Conservation (phyloP, 2,329 filamentous ascomycete genomes). For the Aspergillus novofumigatus region DNA sequence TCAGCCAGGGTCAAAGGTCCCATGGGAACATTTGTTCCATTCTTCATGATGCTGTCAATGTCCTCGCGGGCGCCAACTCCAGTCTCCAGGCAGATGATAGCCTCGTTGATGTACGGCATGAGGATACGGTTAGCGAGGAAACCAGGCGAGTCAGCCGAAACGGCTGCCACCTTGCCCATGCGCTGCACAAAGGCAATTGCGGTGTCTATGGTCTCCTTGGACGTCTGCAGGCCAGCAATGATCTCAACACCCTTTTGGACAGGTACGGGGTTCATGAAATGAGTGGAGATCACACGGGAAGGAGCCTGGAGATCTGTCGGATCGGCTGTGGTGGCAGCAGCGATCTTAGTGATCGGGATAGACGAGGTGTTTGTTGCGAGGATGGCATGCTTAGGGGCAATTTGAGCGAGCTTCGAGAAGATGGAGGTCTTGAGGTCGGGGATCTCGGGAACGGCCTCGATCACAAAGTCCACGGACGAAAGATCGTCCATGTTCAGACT, state of each 20-base stretch:
- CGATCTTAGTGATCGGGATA: conserved; percentile 94
- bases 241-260: conserved; percentile 97
- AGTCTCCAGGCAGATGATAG: conserved; percentile 91
- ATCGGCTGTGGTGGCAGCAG: conserved; percentile 74
- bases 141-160: conserved; percentile 83
- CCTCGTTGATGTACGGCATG: conserved; percentile 99
- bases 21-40: conserved; percentile 98
- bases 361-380: conserved; percentile 98
- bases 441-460: conserved; percentile 95
- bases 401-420: conserved; percentile 74
- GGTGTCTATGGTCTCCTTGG: conserved; percentile 71
- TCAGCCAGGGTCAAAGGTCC: conserved; percentile 89
- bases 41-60: conserved; percentile 98
- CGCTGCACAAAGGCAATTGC: conserved; percentile 80
- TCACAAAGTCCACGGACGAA: conserved; percentile 86
- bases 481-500: conserved; percentile 73
- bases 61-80: conserved; percentile 83
- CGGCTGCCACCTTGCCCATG: conserved; percentile 89
- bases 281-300: conserved; percentile 86
- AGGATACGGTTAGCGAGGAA: conserved; percentile 95
- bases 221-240: conserved; percentile 90
- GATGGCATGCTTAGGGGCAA: conserved; percentile 80
- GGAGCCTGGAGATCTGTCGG: conserved; percentile 75
- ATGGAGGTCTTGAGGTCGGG: conserved; percentile 81
- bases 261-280: conserved; percentile 99